Base-by-base conservation (phyloP, 78 protist species). In the Emiliania huxleyi region DNA sequence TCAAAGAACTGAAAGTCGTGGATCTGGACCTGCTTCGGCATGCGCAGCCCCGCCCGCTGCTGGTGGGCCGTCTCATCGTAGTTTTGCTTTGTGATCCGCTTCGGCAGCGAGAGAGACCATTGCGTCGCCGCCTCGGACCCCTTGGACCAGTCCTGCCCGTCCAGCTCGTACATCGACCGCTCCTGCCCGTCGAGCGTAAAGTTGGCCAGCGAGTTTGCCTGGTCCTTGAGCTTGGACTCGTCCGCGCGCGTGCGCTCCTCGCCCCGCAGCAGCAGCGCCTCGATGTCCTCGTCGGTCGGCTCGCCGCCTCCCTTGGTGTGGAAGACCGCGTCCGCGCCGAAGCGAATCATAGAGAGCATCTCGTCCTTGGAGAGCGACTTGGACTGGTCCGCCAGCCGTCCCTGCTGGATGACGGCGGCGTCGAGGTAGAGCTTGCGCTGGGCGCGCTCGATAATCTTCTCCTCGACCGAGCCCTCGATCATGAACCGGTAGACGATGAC, bases 351-450 rank as follows among this genome's bases (percentile, higher is more conserved):
- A 1, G 12, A 0, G 29, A 35, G 45, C 87, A 77, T 26, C 87
- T 38, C 87, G 22, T 42, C 45, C 87, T 77, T 77, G 38, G 45
- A 2, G n/a, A 77, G 87, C 44, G 45, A 2, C 44, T 37, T 77
- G 44, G 45, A 2, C 87, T 38, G 29, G n/a, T 77, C 87, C 29
- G 45, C 87, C 48, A 42, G 87, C 44, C 44, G 45, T 19, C 52
- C 87, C 48, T 77, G 89, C 96, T 99, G 99, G n/a, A 99, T 97
- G 69, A 99, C 99, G 11, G 96, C 21, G 29, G 99, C 98, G 77
- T 99, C 99, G 42, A 99, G 93, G 37, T 96, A 97, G 38, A 99
- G 92, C 97, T 98, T 98, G 94, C 85, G 92, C 93, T 97, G 96
- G 23, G 99, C 99, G 5, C 99, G 92, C 69, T 98, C 97, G 12